These are phyloP conservation scores for Claviceps purpurea DNA, from an alignment of 2,329 filamentous ascomycete species.

Conservation along the genomic window DNA sequence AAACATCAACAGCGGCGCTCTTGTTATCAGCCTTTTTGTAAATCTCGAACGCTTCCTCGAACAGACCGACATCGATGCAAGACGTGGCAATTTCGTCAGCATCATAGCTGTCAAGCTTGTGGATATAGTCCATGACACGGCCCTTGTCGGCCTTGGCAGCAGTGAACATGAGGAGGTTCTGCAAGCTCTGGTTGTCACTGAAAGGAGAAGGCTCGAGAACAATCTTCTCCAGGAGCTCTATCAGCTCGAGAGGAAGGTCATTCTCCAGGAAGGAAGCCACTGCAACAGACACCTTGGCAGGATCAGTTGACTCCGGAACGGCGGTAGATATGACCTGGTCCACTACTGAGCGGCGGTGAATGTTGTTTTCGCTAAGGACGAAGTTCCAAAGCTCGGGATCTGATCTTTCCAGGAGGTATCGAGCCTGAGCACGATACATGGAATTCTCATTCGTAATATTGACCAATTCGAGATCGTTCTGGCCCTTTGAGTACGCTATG, in stretches of 20 bases:
- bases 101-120: conserved; percentile 77
- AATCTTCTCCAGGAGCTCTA: conserved; percentile 97
- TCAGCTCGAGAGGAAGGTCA: conserved; percentile 85
- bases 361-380: conserved; percentile 89
- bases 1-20: conserved; percentile 71
- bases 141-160: conserved; percentile 94
- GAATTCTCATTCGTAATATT: conserved; percentile 98
- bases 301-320: conserved; percentile 83
- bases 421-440: conserved; percentile 98
- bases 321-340: conserved; percentile 95
- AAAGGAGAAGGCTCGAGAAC: conserved; percentile 98
- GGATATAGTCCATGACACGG: conserved; percentile 91
- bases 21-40: conserved; percentile 97
- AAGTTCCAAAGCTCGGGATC: conserved; percentile 90
- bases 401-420: conserved; percentile 82
- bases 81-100: conserved; percentile 85
- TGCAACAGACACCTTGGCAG: conserved; percentile 86
- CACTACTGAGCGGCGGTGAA: conserved; percentile 82
- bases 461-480: conserved; percentile 94
- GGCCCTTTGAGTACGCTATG: conserved; percentile 90
- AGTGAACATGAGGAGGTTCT: conserved; percentile 92
- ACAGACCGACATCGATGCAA: conserved; percentile 87
- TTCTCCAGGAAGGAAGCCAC: conserved; percentile 86
- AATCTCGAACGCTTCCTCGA: conserved; percentile 95
- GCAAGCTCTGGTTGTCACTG: conserved; percentile 91